These are phyloP conservation scores for Thelonectria blattea DNA, from an alignment of 2,329 filamentous ascomycete species.

Conservation along the genomic window DNA sequence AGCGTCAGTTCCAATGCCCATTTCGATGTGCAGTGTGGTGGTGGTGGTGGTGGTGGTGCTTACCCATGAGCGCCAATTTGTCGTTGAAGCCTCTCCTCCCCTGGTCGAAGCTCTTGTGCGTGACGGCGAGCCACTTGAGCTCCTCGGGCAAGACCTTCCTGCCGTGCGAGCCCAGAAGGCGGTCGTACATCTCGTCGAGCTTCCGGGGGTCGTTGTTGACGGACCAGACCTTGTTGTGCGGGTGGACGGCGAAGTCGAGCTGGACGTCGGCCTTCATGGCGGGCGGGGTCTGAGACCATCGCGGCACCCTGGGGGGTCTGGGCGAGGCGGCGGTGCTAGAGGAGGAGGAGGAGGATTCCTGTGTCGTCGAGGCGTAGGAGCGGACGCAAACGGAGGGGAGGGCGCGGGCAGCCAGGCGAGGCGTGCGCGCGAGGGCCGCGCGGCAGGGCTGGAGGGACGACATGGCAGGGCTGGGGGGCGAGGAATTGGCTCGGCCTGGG, in stretches of 20 bases:
- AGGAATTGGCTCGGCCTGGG: constrained; percentile 20
- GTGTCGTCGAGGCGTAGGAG: constrained; percentile 37
- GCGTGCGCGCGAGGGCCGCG: constrained; percentile 36
- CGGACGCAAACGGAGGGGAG: constrained; percentile 27
- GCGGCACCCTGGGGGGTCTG: constrained; percentile 47
- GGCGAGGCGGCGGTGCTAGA: constrained; percentile 8
- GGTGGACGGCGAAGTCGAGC: constrained; percentile 63
- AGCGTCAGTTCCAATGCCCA: constrained; percentile 17
- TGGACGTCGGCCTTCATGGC: constrained; percentile 74
- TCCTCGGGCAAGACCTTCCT: constrained; percentile 82
- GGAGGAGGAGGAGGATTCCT: constrained; percentile 35
- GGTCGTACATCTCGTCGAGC: constrained; percentile 79
- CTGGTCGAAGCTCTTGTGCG: constrained; percentile 98
- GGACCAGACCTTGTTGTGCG: constrained; percentile 60
- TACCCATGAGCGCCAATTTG: constrained; percentile 86
- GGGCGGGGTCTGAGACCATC: constrained; percentile 75
- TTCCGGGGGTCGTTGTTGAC: constrained; percentile 78
- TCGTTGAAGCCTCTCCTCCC: constrained; percentile 95
- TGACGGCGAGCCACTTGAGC: constrained; percentile 94
- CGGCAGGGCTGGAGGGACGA: constrained; percentile 43
- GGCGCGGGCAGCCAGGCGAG: constrained; percentile 30
- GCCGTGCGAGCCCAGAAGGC: constrained; percentile 75
- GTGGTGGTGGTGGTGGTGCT: no score
- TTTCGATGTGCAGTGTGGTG: neutral
- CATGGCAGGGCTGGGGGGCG: constrained; percentile 34